Conservation (phyloP, 352 stramenopile genomes). For the Globisporangium heterothallicum region DNA sequence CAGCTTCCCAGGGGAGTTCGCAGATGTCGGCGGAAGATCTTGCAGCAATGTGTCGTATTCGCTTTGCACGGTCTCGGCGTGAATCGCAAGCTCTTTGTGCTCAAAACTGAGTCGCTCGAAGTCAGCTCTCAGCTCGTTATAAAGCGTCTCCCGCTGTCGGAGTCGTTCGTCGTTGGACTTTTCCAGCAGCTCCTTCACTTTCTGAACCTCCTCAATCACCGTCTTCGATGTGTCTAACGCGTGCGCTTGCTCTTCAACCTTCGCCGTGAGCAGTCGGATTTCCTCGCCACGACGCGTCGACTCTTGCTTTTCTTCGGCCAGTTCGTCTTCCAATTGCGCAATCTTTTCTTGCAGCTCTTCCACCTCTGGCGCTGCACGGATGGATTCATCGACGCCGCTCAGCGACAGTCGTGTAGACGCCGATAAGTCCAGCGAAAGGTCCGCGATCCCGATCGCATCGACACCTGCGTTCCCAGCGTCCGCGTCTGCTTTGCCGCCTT, state of each 20-base stretch:
- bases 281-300: constrained; percentile 69
- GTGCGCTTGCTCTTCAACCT: constrained; percentile 53
- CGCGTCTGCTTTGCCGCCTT: not conserved
- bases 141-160: constrained; percentile 51
- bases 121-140: constrained; percentile 50
- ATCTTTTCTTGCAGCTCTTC: constrained; percentile 71
- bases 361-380: constrained; percentile 49
- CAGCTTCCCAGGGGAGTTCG: constrained; percentile 33
- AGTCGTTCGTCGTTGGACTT: constrained; percentile 63
- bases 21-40: constrained; percentile 36
- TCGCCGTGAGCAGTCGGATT: constrained; percentile 63
- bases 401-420: constrained; percentile 2
- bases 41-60: constrained; percentile 61
- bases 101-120: constrained; percentile 80
- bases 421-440: constrained; percentile 26
- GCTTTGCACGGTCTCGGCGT: constrained; percentile 69
- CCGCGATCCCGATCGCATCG: constrained; percentile 10
- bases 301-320: constrained; percentile 76
- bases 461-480: not conserved
- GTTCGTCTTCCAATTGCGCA: constrained; percentile 64
- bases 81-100: constrained; percentile 75
- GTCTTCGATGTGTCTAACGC: constrained; percentile 55
- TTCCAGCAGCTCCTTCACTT: constrained; percentile 61
- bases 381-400: constrained; percentile 10
- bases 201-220: constrained; percentile 57